A percentile compares a stretch with the other conserved stretches of the same genome.
Conservation (phyloP, 768 basidiomycete genomes). For the Serendipita vermifera region DNA sequence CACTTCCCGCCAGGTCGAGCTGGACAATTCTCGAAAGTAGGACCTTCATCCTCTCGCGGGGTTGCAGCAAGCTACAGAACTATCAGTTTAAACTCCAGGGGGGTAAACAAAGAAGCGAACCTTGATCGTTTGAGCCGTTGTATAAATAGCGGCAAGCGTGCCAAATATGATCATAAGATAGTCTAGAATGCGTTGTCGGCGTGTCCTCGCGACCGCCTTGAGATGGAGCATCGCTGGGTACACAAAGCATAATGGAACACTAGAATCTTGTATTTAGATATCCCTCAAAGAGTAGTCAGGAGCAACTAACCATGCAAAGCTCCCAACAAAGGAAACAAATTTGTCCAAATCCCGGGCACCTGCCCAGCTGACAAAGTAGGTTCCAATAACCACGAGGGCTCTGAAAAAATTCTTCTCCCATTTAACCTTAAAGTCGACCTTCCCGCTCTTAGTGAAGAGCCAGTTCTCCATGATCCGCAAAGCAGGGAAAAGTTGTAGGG, state of each 20-base stretch:
- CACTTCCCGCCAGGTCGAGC: neutral
- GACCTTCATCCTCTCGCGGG: neutral
- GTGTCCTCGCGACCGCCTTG: constrained; percentile 67
- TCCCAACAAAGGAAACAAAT: constrained; percentile 86
- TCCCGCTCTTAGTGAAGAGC: constrained; percentile 73
- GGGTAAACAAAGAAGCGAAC: constrained; percentile 28
- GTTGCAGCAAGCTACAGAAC: neutral
- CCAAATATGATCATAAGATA: constrained; percentile 69
- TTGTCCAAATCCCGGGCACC: constrained; percentile 89
- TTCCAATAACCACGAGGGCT: constrained; percentile 59
- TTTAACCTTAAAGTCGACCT: constrained; percentile 66
- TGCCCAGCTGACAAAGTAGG: constrained; percentile 67
- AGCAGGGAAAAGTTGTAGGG: constrained; percentile 95
- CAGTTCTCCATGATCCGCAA: constrained; percentile 96
- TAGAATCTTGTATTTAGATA: constrained; percentile 21
- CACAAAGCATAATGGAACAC: constrained; percentile 85
- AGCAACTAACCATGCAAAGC: constrained; percentile 73
- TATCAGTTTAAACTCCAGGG: neutral
- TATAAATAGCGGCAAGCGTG: constrained; percentile 55
- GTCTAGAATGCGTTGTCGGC: constrained; percentile 51
- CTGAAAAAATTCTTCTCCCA: constrained; percentile 94
- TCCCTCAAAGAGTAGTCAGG: neutral
- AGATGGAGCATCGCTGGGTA: constrained; percentile 92
- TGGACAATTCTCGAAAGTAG: constrained; percentile 5
- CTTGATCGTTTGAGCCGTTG: constrained; percentile 63